Evolutionary conservation across 73 alveolate species (phyloP).

Genomic region (Paraurostyla sp.): DNA sequence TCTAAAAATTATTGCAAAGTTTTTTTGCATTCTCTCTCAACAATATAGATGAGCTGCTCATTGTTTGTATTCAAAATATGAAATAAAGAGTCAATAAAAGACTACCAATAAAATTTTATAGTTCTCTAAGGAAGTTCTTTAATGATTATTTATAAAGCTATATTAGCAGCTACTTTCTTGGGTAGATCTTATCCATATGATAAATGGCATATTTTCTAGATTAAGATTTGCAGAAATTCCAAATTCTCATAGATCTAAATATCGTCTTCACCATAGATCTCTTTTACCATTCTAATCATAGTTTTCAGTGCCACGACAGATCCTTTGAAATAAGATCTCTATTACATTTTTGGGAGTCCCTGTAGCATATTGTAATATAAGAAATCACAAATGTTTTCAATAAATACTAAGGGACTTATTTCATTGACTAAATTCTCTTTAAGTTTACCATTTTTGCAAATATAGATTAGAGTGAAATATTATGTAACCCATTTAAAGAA

Average conservation of each 20-base stretch:
- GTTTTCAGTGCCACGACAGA: slow-evolving; percentile 54
- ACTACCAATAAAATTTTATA: neutral
- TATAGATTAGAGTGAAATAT: slow-evolving; percentile 59
- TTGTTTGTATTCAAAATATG: slow-evolving; percentile 29
- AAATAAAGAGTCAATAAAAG: slow-evolving; percentile 25
- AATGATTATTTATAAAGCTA: slow-evolving; percentile 49
- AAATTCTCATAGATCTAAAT: slow-evolving; percentile 28
- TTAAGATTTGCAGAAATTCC: slow-evolving; percentile 47
- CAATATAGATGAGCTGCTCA: slow-evolving; percentile 16
- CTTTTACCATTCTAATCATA: slow-evolving; percentile 58
- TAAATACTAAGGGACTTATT: slow-evolving; percentile 59
- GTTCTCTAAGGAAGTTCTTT: slow-evolving; percentile 50
- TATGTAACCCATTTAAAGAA: slow-evolving; percentile 62
- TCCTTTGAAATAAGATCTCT: slow-evolving; percentile 62
- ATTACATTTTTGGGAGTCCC: slow-evolving; percentile 1
- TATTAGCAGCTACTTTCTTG: slow-evolving; percentile 60
- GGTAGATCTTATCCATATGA: slow-evolving; percentile 65
- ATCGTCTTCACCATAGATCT: slow-evolving; percentile 49
- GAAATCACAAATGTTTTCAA: slow-evolving; percentile 70
- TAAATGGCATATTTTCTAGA: slow-evolving; percentile 68
- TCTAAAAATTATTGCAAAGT: slow-evolving; percentile 19
- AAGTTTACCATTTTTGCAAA: slow-evolving; percentile 66
- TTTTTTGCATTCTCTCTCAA: slow-evolving; percentile 51
- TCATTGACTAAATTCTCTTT: slow-evolving; percentile 39
- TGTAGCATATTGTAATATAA: slow-evolving; percentile 50